A percentile compares a stretch with the other conserved stretches of the same genome.
These are phyloP conservation scores for Coriaria nepalensis DNA, from an alignment of 306 rosid species.

Conservation along the genomic window DNA sequence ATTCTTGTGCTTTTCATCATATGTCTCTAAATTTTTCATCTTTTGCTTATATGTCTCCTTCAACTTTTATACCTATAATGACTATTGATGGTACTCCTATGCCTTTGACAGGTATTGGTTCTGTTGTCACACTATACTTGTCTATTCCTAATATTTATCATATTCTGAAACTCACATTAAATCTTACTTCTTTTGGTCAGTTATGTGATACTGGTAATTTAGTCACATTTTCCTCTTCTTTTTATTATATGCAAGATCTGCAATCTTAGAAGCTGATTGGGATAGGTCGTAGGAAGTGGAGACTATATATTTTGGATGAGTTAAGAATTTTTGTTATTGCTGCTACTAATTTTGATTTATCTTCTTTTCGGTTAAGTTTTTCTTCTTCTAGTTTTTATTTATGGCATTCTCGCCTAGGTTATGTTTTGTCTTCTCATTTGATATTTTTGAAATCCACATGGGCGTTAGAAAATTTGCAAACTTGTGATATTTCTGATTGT, in stretches of 20 bases:
- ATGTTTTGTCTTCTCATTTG: not conserved
- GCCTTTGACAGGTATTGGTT: not conserved
- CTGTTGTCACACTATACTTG: not conserved
- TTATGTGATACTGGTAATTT: not conserved
- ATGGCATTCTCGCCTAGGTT: too few relatives aligned
- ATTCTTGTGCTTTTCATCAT: not conserved
- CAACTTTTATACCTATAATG: not conserved
- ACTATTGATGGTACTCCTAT: not conserved
- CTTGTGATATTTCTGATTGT: not conserved
- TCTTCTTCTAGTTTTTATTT: too few relatives aligned
- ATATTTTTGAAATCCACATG: not conserved
- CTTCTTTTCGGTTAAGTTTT: conserved; percentile 3
- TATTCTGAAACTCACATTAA: not conserved
- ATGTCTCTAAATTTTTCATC: not conserved
- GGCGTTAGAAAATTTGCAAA: not conserved
- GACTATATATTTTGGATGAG: not conserved
- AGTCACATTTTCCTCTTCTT: not conserved
- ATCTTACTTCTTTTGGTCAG: not conserved
- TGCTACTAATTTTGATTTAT: not conserved
- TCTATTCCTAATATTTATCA: conserved; percentile 1
- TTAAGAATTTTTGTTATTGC: not conserved
- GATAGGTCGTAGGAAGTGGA: not conserved
- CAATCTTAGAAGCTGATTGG: not conserved
- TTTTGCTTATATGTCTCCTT: not conserved
- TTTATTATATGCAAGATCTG: not conserved